Evolutionary conservation across 345 rosid genomes (phyloP), one percentile per base, ranked within the genome.

Genomic region (Isatis tinctoria): DNA sequence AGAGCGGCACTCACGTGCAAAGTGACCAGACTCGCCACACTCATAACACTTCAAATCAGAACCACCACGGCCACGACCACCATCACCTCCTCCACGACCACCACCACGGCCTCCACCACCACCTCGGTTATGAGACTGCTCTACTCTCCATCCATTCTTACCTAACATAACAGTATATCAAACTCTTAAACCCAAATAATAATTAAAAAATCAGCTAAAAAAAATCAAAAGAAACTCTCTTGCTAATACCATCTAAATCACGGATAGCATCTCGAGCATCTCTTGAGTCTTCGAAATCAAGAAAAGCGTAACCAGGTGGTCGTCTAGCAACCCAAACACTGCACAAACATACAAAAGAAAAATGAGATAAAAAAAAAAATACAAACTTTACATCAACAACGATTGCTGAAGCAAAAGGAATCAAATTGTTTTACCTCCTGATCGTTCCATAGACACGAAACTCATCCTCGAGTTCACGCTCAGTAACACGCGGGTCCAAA

Each of bases 301-400:
- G 77, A 73, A 91, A 91, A 56, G 91, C 97, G 57, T 91, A 91
- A 26, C 97, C 97, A 0, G 97, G 97, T 10, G 97, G 97, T 67
- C 93, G 80, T 18, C 97, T 83, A 27, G 97, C 97, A 84, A 89
- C 96, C 97, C 97, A 91, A 8, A 91, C 97, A 81, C 97, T 91
- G 53, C 51, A 83, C 1, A 17, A 52, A 48, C 1, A 4, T 41
- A 53, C 6, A 67, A n/a, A 18, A 8, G 0, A n/a, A 63, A 32
- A 30, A 43, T 40, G n/a, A 70, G 26, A 30, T 18, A 17, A 9
- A 35, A 35, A 17, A 4, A 28, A 39, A 36, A 13, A 1, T 4
- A 22, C 35, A 52, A 6, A 39, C 49, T 51, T 59, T 4, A 76
- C 18, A 41, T 56, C n/a, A 49, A 51, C 6, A n/a, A n/a, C n/a